A percentile compares a stretch with the other conserved stretches of the same genome.
Evolutionary conservation across 2,329 filamentous ascomycete species (phyloP).

Genomic region (Coniochaeta sp.): DNA sequence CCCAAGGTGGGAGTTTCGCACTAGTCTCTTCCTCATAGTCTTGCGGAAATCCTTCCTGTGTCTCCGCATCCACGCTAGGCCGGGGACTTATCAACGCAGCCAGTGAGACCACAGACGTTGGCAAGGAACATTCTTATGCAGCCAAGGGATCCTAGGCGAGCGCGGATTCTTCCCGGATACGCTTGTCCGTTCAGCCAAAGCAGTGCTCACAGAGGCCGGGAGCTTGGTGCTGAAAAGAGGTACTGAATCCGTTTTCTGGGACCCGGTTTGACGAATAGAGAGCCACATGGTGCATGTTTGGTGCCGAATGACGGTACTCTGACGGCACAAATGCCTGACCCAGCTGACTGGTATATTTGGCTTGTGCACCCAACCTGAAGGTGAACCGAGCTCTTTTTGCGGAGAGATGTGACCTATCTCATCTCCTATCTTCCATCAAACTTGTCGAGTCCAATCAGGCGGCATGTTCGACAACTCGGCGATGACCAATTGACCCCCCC

Average conservation of each 20-base stretch:
- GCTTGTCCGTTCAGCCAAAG: neutral
- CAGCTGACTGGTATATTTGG: neutral
- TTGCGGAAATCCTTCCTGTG: neutral
- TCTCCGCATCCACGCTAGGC: neutral
- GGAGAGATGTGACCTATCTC: neutral
- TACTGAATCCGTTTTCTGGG: too few species aligned
- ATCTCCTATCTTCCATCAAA: neutral
- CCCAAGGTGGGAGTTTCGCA: neutral
- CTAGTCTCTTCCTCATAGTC: neutral
- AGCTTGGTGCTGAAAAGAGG: too few species aligned
- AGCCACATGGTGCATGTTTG: neutral
- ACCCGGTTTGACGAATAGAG: too few species aligned
- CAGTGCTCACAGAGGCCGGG: too few species aligned
- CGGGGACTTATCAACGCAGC: neutral
- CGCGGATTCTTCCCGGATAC: neutral
- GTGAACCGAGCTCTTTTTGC: neutral
- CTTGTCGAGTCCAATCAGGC: neutral
- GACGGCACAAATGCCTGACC: neutral
- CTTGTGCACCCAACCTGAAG: neutral
- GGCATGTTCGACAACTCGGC: neutral
- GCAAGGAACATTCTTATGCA: neutral
- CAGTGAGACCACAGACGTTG: neutral
- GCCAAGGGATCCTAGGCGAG: neutral
- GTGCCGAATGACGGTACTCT: neutral
- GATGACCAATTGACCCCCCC: neutral